A percentile compares a stretch with the other conserved stretches of the same genome.
Evolutionary conservation across 345 rosid genomes (phyloP).

Genomic region (Eucalyptus polybractea): DNA sequence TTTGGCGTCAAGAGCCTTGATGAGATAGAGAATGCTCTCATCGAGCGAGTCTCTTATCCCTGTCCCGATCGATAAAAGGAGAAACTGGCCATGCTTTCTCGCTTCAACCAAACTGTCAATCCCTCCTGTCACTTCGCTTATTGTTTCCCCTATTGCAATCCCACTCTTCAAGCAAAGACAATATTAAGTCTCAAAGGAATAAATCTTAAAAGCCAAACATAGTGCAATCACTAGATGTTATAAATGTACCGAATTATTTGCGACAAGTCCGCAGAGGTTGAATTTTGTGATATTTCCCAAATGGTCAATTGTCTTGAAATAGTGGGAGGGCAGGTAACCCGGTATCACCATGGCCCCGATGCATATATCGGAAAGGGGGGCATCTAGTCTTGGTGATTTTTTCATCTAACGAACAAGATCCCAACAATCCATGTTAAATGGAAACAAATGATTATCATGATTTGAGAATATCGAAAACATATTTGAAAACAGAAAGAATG

Average conservation of each 20-base stretch:
- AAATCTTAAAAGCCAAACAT: not conserved
- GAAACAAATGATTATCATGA: not conserved
- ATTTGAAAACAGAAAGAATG: not conserved
- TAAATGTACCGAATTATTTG: not conserved
- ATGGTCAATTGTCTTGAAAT: not conserved
- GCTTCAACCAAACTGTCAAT: not conserved
- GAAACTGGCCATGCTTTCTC: not conserved
- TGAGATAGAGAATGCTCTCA: rapidly evolving
- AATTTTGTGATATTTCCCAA: not conserved
- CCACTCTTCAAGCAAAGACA: not conserved
- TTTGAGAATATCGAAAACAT: not conserved
- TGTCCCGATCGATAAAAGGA: not conserved
- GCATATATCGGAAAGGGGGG: not conserved
- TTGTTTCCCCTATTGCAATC: not conserved
- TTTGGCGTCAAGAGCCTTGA: not conserved
- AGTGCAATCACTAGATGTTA: too few relatives aligned
- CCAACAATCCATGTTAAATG: not conserved
- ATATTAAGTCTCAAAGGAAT: not conserved
- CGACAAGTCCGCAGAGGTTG: not conserved
- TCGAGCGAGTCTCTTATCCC: not conserved
- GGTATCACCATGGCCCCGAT: not conserved
- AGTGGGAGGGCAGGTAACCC: not conserved
- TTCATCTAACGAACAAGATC: not conserved
- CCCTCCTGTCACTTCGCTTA: not conserved
- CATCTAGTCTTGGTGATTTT: not conserved